phyloP scores from a whole-genome alignment of 352 stramenopile species.

The Phytopythium chamaehyphon region DNA sequence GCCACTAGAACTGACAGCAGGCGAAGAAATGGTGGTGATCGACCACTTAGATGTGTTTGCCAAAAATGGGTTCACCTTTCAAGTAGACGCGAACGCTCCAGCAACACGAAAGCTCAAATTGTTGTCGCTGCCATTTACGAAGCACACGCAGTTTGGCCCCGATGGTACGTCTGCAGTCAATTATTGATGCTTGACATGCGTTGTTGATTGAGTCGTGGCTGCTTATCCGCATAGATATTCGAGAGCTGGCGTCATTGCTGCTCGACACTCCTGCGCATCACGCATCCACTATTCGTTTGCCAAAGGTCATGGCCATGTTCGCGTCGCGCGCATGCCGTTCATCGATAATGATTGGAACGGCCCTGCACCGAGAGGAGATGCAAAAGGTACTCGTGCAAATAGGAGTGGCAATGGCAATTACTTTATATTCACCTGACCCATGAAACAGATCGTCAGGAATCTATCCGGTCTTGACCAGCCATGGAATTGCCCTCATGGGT shows the following conservation, averaged over 20 bases:
- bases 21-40: slow-evolving; percentile 93
- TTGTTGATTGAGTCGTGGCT: slow-evolving; percentile 3
- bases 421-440: not conserved
- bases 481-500: slow-evolving; percentile 95
- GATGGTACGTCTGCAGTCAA: slow-evolving; percentile 33
- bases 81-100: slow-evolving; percentile 40
- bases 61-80: slow-evolving; percentile 92
- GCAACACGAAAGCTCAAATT: slow-evolving; percentile 64
- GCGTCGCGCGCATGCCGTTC: slow-evolving; percentile 92
- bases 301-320: slow-evolving; percentile 96
- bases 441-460: slow-evolving; percentile 76
- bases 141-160: slow-evolving; percentile 83
- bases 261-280: slow-evolving; percentile 51
- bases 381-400: slow-evolving; percentile 45
- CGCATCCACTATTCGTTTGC: slow-evolving; percentile 70
- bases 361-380: slow-evolving; percentile 92
- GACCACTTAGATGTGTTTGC: slow-evolving; percentile 94
- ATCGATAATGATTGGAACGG: slow-evolving; percentile 97
- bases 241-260: slow-evolving; percentile 83
- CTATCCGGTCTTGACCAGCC: slow-evolving; percentile 90
- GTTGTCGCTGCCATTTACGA: slow-evolving; percentile 82
- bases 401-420: no score
- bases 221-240: slow-evolving; percentile 66
- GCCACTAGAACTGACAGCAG: slow-evolving; percentile 88
- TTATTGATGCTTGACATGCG: slow-evolving; percentile 1